Conservation (phyloP, 306 rosid species). For the Quercus variabilis region DNA sequence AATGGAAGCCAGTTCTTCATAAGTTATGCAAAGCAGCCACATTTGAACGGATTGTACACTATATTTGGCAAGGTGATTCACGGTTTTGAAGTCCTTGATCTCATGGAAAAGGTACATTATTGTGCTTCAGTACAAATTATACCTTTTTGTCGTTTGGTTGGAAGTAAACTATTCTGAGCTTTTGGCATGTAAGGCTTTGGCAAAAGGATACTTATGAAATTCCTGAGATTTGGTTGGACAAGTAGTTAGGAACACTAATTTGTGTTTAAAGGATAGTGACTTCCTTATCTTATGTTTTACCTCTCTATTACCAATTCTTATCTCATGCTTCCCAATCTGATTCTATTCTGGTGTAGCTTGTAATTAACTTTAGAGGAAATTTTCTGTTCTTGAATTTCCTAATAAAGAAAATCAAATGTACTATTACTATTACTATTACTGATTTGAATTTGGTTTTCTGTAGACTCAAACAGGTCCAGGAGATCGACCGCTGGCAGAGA, state of each 20-base stretch:
- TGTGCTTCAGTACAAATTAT: background rate
- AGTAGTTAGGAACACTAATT: background rate
- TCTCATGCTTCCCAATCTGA: background rate
- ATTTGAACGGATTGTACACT: slow-evolving; percentile 80
- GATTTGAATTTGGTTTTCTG: slow-evolving; percentile 26
- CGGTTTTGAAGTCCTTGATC: slow-evolving; percentile 95
- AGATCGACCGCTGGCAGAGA: slow-evolving; percentile 96
- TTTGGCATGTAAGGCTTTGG: background rate
- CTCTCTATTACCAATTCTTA: background rate
- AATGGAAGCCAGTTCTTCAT: slow-evolving; percentile 93
- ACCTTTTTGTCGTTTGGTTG: background rate
- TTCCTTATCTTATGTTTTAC: background rate
- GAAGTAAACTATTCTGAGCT: background rate
- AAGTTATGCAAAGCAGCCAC: slow-evolving; percentile 82
- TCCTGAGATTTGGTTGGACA: background rate
- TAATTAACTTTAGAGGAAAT: background rate
- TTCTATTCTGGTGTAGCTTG: background rate
- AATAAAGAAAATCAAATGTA: background rate
- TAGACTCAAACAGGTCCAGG: slow-evolving; percentile 90
- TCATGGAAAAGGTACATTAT: slow-evolving; percentile 87
- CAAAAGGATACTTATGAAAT: background rate
- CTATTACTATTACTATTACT: too few relatives aligned
- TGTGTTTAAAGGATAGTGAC: background rate
- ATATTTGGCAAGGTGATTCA: slow-evolving; percentile 91
- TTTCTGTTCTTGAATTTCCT: background rate